phyloP scores from a whole-genome alignment of 257 asterid species.

The Coffea eugenioides region DNA sequence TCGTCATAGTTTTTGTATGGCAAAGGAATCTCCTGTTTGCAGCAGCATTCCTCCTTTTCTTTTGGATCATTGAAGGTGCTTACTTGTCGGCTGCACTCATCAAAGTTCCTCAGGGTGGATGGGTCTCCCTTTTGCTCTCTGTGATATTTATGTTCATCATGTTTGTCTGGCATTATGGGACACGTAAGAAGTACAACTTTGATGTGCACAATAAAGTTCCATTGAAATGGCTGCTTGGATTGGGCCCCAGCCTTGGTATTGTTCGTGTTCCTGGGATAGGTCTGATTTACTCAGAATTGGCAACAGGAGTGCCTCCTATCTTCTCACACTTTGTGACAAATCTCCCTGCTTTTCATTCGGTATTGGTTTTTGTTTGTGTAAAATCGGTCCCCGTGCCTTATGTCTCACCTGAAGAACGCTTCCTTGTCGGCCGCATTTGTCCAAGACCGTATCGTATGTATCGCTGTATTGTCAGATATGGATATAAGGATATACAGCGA shows the following conservation, averaged over 20 bases:
- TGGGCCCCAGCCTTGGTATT: slow-evolving; percentile 91
- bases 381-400: slow-evolving; percentile 85
- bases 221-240: slow-evolving; percentile 78
- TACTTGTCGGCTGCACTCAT: slow-evolving; percentile 60
- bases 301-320: slow-evolving; percentile 85
- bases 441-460: slow-evolving; percentile 95
- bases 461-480: slow-evolving; percentile 89
- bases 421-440: slow-evolving; percentile 89
- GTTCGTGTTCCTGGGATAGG: slow-evolving; percentile 98
- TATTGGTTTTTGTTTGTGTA: slow-evolving; percentile 85
- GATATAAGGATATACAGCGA: slow-evolving; percentile 86
- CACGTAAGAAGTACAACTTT: slow-evolving; percentile 81
- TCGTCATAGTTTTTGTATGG: slow-evolving; percentile 84
- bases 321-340: slow-evolving; percentile 92
- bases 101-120: slow-evolving; percentile 90
- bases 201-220: slow-evolving; percentile 93
- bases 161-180: slow-evolving; percentile 95
- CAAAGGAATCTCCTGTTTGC: slow-evolving; percentile 55
- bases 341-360: slow-evolving; percentile 91
- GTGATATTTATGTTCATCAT: slow-evolving; percentile 64
- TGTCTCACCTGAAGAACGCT: slow-evolving; percentile 84
- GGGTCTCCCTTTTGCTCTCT: slow-evolving; percentile 81
- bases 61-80: slow-evolving; percentile 61
- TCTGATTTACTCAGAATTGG: slow-evolving; percentile 85
- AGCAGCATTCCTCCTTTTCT: slow-evolving; percentile 57